A percentile compares a stretch with the other conserved stretches of the same genome.
Evolutionary conservation across 768 basidiomycete species (phyloP).

Genomic region (Epithele typhae): DNA sequence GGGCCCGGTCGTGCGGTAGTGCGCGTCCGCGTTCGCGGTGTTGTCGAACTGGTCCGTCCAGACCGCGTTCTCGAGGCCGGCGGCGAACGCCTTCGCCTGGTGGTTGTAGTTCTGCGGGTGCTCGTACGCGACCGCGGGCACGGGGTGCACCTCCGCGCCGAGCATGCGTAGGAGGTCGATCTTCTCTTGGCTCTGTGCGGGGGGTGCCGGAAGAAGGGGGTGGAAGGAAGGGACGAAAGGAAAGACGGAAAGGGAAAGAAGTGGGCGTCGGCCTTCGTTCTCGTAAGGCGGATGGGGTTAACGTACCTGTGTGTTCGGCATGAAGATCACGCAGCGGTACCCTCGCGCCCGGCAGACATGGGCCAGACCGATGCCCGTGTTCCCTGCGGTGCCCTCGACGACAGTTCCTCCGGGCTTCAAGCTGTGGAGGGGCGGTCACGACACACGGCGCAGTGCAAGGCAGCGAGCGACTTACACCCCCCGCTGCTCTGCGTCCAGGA

Average conservation of each 20-base stretch:
- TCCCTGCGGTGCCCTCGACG: conserved; percentile 97
- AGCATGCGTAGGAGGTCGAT: conserved; percentile 97
- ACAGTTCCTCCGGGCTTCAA: conserved; percentile 93
- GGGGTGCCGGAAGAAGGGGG: not conserved
- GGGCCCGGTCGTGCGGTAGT: conserved; percentile 89
- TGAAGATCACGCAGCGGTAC: conserved; percentile 98
- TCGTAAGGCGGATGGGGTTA: too few relatives aligned
- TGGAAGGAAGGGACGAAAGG: not conserved
- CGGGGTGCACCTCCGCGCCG: conserved; percentile 94
- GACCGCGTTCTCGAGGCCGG: conserved; percentile 68
- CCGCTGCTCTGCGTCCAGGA: conserved; percentile 80
- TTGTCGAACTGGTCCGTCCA: conserved; percentile 99
- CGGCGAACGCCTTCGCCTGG: conserved; percentile 88
- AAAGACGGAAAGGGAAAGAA: too few relatives aligned
- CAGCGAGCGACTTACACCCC: conserved; percentile 54
- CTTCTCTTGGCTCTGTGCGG: conserved; percentile 86
- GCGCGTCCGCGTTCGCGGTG: conserved; percentile 82
- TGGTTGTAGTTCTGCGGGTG: conserved; percentile 97
- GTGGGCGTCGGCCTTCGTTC: too few relatives aligned
- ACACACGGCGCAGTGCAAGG: not conserved
- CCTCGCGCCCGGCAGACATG: conserved; percentile 91
- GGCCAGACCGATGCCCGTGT: conserved; percentile 94
- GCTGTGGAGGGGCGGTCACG: conserved; percentile 31
- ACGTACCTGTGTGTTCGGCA: conserved; percentile 87
- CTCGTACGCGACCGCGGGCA: conserved; percentile 95